phyloP scores from a whole-genome alignment of 495 filamentous ascomycete species.

The Talaromyces borbonicus region DNA sequence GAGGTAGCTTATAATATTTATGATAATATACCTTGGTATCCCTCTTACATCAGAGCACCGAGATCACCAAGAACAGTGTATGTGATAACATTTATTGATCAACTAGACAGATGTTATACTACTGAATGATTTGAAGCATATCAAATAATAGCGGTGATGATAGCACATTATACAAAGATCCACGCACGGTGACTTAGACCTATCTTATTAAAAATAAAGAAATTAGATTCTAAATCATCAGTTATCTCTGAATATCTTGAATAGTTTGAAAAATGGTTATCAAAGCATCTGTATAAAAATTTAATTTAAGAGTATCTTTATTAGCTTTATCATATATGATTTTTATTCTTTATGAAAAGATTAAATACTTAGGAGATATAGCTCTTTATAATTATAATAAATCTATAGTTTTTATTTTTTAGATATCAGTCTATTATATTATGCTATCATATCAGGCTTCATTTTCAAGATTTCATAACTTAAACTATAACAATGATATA shows the following conservation, averaged over 20 bases:
- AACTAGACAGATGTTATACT: neutral
- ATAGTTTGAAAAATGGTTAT: neutral
- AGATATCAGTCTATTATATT: neutral
- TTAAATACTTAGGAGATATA: slow-evolving; percentile 1
- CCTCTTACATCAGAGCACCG: neutral
- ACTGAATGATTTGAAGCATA: neutral
- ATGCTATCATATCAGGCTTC: neutral
- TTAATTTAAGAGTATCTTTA: neutral
- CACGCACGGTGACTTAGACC: neutral
- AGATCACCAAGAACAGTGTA: neutral
- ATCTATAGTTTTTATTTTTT: neutral
- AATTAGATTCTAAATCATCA: neutral
- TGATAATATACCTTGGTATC: neutral
- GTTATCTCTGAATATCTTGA: neutral
- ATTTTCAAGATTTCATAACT: neutral
- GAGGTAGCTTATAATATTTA: neutral
- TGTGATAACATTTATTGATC: slow-evolving; percentile 1
- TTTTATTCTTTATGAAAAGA: neutral
- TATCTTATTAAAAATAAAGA: neutral
- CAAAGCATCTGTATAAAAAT: slow-evolving; percentile 1
- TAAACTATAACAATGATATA: neutral
- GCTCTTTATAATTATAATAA: slow-evolving; percentile 1
- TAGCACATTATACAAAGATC: neutral
- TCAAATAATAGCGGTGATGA: neutral
- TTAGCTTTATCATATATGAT: neutral